Conservation (phyloP, 2,329 filamentous ascomycete species). For the Diaporthe capsici region DNA sequence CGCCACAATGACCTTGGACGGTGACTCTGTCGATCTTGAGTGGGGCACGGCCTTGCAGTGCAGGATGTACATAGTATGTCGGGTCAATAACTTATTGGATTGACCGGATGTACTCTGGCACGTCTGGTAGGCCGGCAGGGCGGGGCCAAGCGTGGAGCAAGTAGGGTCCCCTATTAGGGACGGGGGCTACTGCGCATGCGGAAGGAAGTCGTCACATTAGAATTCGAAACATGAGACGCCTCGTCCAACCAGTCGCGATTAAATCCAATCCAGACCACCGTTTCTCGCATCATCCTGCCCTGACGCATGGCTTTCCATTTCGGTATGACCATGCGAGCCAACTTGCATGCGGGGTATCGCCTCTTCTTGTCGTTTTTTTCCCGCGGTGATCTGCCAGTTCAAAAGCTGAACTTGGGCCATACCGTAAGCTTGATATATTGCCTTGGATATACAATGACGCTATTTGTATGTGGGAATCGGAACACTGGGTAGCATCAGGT, state of each 20-base stretch:
- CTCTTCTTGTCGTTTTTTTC: background rate
- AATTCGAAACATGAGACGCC: constrained; percentile 33
- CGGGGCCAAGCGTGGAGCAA: background rate
- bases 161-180: background rate
- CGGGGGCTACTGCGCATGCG: constrained; percentile 18
- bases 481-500: background rate
- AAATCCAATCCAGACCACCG: background rate
- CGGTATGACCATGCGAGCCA: constrained; percentile 27
- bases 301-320: constrained; percentile 32
- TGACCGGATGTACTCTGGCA: background rate
- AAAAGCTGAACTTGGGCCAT: background rate
- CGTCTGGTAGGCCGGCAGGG: constrained; percentile 1
- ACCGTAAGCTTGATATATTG: constrained; percentile 11
- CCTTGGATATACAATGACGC: background rate
- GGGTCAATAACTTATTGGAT: background rate
- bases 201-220: constrained; percentile 21
- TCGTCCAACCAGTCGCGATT: constrained; percentile 27
- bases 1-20: constrained; percentile 3
- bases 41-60: background rate
- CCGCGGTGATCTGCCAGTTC: background rate
- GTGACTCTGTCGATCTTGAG: background rate
- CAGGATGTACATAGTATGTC: background rate
- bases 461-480: background rate
- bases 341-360: constrained; percentile 24
- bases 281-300: constrained; percentile 14